Evolutionary conservation across 495 filamentous ascomycete genomes (phyloP), one percentile per base, ranked within the genome.

Genomic region (Astrocystis sublimbata): DNA sequence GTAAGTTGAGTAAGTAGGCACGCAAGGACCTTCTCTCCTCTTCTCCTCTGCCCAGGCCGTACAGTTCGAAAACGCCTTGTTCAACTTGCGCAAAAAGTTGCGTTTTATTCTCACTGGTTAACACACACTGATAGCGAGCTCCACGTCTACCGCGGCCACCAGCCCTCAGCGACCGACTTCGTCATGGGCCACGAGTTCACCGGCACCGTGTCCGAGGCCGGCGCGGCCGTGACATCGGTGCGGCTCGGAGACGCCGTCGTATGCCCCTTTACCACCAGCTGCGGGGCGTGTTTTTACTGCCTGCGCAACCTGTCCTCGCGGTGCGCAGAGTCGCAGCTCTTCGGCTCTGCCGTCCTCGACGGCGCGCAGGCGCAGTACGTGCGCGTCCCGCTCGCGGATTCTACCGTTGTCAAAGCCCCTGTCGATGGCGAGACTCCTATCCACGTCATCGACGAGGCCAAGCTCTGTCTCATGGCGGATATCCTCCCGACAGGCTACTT

Each of bases 91-190:
- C 6, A 31, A 17, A 30, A 4, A 3, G 15, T 8, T 49, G 15
- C 1, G 5, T n/a, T 49, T 15, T 1, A 57, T 36, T 6, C 13
- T 23, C 26, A n/a, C 53, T 66, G 35, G 45, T 35, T 7, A 10
- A 21, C 10, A 13, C 6, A 36, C 13, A 19, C 31, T 28, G 24
- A 17, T 60, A 94, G 90, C 69, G 93, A 96, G 65, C 81, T 97
- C 41, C 93, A 97, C 76, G 85, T 89, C 19, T 97, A 88, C 76
- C 87, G 93, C 23, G 92, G 92, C 56, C 82, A 91, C 71, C 87
- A 92, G 72, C 78, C 86, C 9, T 76, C 62, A 7, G 43, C 62
- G 36, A 58, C 60, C 33, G 73, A 71, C 10, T 67, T 66, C 15
- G 76, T 80, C 30, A 73, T 79, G n/a, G 79, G 79, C n/a, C 72